Percentiles rank a stretch among this genome's conserved stretches.
These are phyloP conservation scores for Colletotrichum coccodes DNA, from an alignment of 2,329 filamentous ascomycete species.

Conservation along the genomic window DNA sequence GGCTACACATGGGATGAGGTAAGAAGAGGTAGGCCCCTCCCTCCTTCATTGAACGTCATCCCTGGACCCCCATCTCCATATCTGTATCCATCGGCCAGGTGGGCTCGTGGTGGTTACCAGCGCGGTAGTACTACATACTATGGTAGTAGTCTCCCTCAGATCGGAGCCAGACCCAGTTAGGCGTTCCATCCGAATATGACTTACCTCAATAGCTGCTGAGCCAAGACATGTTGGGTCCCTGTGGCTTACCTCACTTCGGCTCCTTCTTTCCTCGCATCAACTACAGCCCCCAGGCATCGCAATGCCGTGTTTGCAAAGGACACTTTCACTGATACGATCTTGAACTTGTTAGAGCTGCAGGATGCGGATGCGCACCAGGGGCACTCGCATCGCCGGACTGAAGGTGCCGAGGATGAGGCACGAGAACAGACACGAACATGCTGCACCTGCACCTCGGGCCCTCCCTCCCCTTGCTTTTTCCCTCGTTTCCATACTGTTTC, in stretches of 20 bases:
- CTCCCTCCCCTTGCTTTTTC: not conserved
- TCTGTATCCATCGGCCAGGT: not conserved
- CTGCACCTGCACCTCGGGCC: not conserved
- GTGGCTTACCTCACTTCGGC: not conserved
- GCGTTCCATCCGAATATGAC: constrained; percentile 21
- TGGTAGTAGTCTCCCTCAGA: constrained; percentile 17
- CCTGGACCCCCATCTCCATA: constrained; percentile 6
- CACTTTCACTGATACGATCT: not conserved
- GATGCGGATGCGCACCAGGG: not conserved
- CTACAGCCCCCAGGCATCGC: too few relatives aligned
- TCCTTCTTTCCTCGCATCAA: not conserved
- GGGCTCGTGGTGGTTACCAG: not conserved
- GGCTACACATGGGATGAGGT: too few relatives aligned
- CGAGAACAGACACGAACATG: not conserved
- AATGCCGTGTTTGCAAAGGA: not conserved
- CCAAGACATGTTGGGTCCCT: not conserved
- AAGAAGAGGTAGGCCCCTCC: not conserved
- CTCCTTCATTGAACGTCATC: constrained; percentile 5
- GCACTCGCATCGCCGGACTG: not conserved
- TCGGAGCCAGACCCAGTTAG: constrained; percentile 8
- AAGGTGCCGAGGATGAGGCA: not conserved
- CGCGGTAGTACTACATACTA: not conserved
- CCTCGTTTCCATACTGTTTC: not conserved
- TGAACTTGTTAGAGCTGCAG: not conserved
- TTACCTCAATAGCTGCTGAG: not conserved